Conservation (phyloP, 179 eudicot species). For the Beta corolliflora region DNA sequence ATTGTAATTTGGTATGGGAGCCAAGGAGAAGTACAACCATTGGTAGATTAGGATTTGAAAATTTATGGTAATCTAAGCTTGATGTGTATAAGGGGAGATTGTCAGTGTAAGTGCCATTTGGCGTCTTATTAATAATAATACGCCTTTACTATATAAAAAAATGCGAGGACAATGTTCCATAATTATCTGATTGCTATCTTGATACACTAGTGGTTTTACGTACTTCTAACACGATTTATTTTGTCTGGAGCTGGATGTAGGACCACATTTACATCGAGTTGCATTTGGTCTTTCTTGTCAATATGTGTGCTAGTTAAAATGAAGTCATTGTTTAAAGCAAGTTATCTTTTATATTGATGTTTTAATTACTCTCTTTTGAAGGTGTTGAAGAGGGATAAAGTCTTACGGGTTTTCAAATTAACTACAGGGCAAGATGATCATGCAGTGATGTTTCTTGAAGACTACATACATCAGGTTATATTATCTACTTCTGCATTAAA, state of each 20-base stretch:
- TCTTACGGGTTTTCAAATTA: conserved; percentile 76
- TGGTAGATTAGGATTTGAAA: too few relatives aligned
- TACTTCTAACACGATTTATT: not conserved
- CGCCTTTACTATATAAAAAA: too few relatives aligned
- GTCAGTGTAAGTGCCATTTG: too few relatives aligned
- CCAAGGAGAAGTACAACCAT: too few relatives aligned
- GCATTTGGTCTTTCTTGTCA: not conserved
- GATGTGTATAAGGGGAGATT: too few relatives aligned
- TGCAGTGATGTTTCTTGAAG: conserved; percentile 90
- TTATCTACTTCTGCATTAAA: not conserved
- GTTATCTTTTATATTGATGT: conserved; percentile 2
- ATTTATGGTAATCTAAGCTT: too few relatives aligned
- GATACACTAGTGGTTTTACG: not conserved
- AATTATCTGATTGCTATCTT: not conserved
- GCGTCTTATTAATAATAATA: too few relatives aligned
- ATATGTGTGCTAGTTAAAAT: conserved; percentile 3
- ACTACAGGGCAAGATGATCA: conserved; percentile 99
- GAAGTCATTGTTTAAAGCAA: not conserved
- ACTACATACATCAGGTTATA: conserved; percentile 77
- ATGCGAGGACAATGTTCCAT: not conserved
- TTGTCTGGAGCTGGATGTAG: not conserved
- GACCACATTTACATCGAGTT: not conserved
- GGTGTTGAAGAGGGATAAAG: conserved; percentile 73
- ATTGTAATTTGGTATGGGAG: too few relatives aligned
- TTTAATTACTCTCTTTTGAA: conserved; percentile 36